phyloP scores from a whole-genome alignment of 495 filamentous ascomycete genomes.

The Pyrenula massariospora region DNA sequence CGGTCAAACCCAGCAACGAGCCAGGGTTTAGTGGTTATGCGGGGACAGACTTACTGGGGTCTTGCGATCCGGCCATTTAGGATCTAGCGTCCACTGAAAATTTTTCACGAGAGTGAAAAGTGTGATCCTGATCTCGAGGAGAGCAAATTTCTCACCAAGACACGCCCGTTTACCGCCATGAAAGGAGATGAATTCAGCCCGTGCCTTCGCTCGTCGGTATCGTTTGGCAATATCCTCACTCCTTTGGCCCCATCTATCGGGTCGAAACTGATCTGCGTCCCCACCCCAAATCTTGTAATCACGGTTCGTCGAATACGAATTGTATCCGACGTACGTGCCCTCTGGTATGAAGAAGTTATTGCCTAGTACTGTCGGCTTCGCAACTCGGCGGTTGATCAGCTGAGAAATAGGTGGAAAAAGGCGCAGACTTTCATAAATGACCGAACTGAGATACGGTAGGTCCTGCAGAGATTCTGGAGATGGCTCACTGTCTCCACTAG shows the following conservation, averaged over 20 bases:
- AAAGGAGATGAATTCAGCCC: slow-evolving; percentile 19
- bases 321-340: slow-evolving; percentile 14
- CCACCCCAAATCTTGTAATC: slow-evolving; percentile 10
- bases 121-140: slow-evolving; percentile 8
- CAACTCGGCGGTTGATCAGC: slow-evolving; percentile 18
- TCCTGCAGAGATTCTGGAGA: slow-evolving; percentile 1
- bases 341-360: slow-evolving; percentile 7
- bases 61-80: slow-evolving; percentile 5
- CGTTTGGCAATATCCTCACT: slow-evolving; percentile 10
- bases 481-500: background rate
- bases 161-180: slow-evolving; percentile 20
- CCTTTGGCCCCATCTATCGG: slow-evolving; percentile 11
- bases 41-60: slow-evolving; percentile 5
- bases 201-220: slow-evolving; percentile 8
- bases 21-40: background rate
- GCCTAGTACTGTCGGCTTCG: slow-evolving; percentile 10
- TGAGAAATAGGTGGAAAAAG: slow-evolving; percentile 25
- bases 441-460: slow-evolving; percentile 13
- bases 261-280: slow-evolving; percentile 10
- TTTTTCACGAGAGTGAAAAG: slow-evolving; percentile 2
- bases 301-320: slow-evolving; percentile 11
- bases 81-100: slow-evolving; percentile 6
- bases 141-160: slow-evolving; percentile 15
- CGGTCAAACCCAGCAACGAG: background rate
- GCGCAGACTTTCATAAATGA: slow-evolving; percentile 19